phyloP scores from a whole-genome alignment of 2,329 filamentous ascomycete species.

The Alternaria arbusti region DNA sequence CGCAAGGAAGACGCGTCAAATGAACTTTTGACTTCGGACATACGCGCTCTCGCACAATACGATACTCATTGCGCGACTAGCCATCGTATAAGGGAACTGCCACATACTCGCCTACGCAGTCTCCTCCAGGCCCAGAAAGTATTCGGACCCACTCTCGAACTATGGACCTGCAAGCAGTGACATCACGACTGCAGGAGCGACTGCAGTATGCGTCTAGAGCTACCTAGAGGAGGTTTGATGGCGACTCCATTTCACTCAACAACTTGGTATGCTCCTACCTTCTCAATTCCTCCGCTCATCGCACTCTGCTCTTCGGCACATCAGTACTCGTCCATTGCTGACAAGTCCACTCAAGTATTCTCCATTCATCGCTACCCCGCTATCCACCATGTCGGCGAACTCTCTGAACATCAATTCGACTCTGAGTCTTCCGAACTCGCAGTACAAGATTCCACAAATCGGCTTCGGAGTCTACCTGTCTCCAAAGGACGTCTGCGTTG shows the following conservation, averaged over 20 bases:
- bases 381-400: slow-evolving; percentile 20
- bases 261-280: slow-evolving; percentile 15
- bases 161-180: slow-evolving; percentile 16
- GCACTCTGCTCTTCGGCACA: slow-evolving; percentile 2
- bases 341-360: slow-evolving; percentile 7
- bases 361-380: slow-evolving; percentile 12
- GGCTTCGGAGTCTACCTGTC: slow-evolving; percentile 76
- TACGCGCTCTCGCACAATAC: no score
- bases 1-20: no score
- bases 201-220: slow-evolving; percentile 7
- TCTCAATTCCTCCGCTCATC: slow-evolving; percentile 2
- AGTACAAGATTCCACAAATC: slow-evolving; percentile 66
- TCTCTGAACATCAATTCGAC: slow-evolving; percentile 54
- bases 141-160: slow-evolving; percentile 4
- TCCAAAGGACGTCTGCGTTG: slow-evolving; percentile 59
- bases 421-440: slow-evolving; percentile 58
- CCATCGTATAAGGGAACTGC: no score
- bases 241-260: not conserved
- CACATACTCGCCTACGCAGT: no score
- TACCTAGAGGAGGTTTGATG: not conserved
- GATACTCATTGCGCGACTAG: no score
- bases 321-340: slow-evolving; percentile 5
- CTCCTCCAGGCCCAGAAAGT: no score
- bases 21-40: no score
- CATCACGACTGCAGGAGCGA: slow-evolving; percentile 22